A percentile compares a stretch with the other conserved stretches of the same genome.
Conservation (phyloP, 495 filamentous ascomycete species). For the Aspergillus leporis region DNA sequence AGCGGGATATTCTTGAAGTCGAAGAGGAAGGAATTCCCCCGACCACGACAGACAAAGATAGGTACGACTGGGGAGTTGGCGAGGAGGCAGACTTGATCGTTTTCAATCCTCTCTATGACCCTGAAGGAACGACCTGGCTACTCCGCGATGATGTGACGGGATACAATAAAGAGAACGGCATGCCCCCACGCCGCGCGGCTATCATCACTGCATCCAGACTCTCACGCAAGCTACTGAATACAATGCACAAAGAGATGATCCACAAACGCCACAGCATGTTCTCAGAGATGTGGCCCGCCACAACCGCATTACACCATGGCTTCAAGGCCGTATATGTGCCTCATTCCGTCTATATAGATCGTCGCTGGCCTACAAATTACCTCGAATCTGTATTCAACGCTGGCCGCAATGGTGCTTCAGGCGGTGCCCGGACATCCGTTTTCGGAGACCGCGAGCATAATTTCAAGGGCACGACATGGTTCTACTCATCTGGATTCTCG, state of each 20-base stretch:
- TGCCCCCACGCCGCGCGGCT: conserved; percentile 79
- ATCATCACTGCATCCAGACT: conserved; percentile 87
- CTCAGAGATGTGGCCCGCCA: conserved; percentile 94
- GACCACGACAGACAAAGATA: conserved; percentile 71
- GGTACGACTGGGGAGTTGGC: conserved; percentile 83
- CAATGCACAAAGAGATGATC: conserved; percentile 88
- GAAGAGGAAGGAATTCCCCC: conserved; percentile 72
- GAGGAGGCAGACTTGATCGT: conserved; percentile 94
- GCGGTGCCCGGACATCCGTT: conserved; percentile 69
- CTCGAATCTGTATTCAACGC: conserved; percentile 83
- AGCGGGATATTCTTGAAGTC: conserved; percentile 66
- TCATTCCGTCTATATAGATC: conserved; percentile 88
- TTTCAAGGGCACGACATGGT: conserved; percentile 87
- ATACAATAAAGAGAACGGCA: conserved; percentile 67
- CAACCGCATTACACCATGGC: conserved; percentile 85
- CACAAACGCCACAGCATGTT: conserved; percentile 85
- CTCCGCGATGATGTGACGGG: conserved; percentile 87
- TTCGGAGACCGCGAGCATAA: conserved; percentile 91
- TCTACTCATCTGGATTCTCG: conserved; percentile 86
- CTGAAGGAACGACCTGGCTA: conserved; percentile 83
- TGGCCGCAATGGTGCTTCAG: conserved; percentile 76
- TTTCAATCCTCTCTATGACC: conserved; percentile 92
- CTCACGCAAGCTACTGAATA: conserved; percentile 73
- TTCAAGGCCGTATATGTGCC: conserved; percentile 94
- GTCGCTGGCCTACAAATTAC: conserved; percentile 79